phyloP scores from a whole-genome alignment of 441 rosid species.

The Euphorbia schlechtendalii region DNA sequence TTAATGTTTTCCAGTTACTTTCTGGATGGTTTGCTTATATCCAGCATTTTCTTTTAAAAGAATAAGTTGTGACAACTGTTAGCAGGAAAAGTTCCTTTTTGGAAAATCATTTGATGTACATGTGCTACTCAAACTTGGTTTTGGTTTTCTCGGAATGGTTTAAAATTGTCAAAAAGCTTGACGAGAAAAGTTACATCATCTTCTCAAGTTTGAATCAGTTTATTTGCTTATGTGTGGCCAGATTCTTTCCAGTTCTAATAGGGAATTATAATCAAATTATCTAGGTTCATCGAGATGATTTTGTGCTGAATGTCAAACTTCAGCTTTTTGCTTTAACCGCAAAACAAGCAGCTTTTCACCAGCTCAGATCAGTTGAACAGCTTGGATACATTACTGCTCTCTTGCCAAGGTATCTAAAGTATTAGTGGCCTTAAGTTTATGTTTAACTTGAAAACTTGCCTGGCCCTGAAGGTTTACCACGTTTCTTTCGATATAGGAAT shows the following conservation, averaged over 20 bases:
- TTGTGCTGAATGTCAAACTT: conserved; percentile 63
- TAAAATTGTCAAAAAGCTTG: too few species aligned
- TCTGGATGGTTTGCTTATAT: conserved; percentile 10
- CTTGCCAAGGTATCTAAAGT: conserved; percentile 44
- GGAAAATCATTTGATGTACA: too few species aligned
- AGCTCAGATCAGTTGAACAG: conserved; percentile 92
- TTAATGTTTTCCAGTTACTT: too few species aligned
- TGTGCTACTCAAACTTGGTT: too few species aligned
- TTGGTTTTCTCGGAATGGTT: too few species aligned
- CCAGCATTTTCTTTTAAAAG: conserved; percentile 1
- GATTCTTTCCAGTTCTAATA: conserved; percentile 17
- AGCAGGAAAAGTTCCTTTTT: too few species aligned
- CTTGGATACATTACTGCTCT: conserved; percentile 78
- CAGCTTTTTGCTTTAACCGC: conserved; percentile 68
- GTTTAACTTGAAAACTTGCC: conserved; percentile 7
- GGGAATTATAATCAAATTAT: conserved; percentile 3
- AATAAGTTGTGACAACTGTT: too few species aligned
- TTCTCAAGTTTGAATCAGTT: not conserved
- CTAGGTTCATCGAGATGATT: conserved; percentile 66
- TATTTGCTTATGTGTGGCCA: not conserved
- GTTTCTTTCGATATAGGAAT: conserved; percentile 33
- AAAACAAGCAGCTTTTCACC: conserved; percentile 85
- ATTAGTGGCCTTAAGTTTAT: conserved; percentile 1
- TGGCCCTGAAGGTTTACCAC: conserved; percentile 5
- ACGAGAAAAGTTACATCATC: not conserved